Base-by-base conservation (phyloP, 1,139 yeast species). In the Torulaspora globosa region DNA sequence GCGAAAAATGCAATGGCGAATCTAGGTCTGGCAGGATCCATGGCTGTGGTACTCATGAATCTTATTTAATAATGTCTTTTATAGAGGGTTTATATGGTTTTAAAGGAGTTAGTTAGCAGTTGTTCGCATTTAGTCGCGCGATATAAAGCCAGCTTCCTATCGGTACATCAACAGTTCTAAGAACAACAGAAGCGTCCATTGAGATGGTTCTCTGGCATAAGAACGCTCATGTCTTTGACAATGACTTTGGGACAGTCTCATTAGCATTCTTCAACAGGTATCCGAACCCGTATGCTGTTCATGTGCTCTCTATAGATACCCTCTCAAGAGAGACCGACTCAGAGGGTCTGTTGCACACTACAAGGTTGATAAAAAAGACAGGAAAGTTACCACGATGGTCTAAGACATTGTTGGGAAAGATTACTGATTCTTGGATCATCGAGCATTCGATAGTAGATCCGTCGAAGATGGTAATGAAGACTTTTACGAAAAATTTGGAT, bases 251-350 rank as follows among this genome's bases (percentile, higher is more conserved):
- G 42, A 84, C 92, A 1, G 88, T 85, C 18, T 75, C 90, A 4
- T 71, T 82, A 43, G 95, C 96, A 1, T 84, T 83, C 63, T 81
- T 87, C 66, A 86, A 86, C 67, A 72, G 94, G 57, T 88, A 87
- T 61, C 96, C 96, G 2, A 88, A 88, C 60, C 98, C 98, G 3
- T 89, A 76, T 62, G 84, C 97, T 32, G 70, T 79, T n/a, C 97
- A 92, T 69, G 97, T 92, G 11, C 71, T 83, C 39, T 83, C 95
- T 11, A 82, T 82, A 33, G 98, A 92, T 63, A 86, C 96, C 2
- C 31, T 65, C 21, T 50, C 58, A 5, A 47, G 65, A 40, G 47
- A 54, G 11, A 33, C 59, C 1, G 90, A 84, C 54, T 61, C 64
- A 0, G 67, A 78, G 12, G 95, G 95, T 16, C 72, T 80, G 44